Evolutionary conservation across 768 basidiomycete genomes (phyloP).

Genomic region (Amanita subjunquillea): DNA sequence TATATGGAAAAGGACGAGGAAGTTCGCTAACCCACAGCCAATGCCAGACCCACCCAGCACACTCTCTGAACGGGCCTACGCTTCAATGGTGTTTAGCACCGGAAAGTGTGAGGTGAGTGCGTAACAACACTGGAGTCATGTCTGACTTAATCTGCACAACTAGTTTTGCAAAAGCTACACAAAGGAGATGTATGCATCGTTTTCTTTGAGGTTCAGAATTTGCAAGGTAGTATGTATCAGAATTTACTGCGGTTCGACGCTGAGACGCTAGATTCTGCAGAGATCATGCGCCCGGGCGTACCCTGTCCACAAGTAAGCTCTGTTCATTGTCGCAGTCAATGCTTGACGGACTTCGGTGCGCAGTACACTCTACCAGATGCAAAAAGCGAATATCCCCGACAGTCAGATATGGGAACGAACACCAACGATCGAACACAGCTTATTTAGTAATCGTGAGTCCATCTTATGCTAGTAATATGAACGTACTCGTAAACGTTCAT

Average conservation of each 20-base stretch:
- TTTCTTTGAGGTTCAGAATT: constrained; percentile 1
- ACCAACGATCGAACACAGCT: not conserved
- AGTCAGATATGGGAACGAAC: not conserved
- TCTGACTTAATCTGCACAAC: not conserved
- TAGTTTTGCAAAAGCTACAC: not conserved
- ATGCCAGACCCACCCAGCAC: constrained; percentile 13
- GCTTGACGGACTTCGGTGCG: not conserved
- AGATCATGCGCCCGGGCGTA: not conserved
- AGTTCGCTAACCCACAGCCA: constrained; percentile 11
- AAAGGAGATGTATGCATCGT: not conserved
- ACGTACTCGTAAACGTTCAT: not conserved
- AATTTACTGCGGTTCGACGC: not conserved
- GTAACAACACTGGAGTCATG: not conserved
- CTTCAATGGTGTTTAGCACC: constrained; percentile 2
- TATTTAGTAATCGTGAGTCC: not conserved
- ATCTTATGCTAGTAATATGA: not conserved
- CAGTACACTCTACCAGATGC: not conserved
- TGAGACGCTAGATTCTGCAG: not conserved
- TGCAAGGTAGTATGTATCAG: not conserved
- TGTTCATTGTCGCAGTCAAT: not conserved
- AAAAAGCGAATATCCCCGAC: not conserved
- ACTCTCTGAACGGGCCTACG: not conserved
- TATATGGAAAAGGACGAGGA: constrained; percentile 51
- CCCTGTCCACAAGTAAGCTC: not conserved
- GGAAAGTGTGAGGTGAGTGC: constrained; percentile 4